Evolutionary conservation across 164 flowering plant species (phyloP).

Genomic region (Protea cynaroides): DNA sequence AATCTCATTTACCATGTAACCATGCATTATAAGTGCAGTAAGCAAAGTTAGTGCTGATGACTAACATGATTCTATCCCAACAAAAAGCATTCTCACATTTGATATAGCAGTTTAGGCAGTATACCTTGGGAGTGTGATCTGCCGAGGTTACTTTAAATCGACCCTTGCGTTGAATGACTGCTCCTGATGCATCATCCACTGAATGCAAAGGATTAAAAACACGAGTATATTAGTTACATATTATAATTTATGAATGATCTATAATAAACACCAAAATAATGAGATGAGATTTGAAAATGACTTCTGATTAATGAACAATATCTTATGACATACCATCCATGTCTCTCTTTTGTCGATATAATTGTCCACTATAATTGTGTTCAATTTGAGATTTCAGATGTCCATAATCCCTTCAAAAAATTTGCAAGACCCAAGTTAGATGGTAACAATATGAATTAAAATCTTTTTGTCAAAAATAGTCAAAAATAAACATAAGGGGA

Average conservation of each 20-base stretch:
- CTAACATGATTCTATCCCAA: too few relatives aligned
- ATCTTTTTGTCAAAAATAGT: slow-evolving; percentile 1
- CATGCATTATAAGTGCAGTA: too few relatives aligned
- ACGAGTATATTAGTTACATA: not conserved
- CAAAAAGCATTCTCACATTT: not conserved
- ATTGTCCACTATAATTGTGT: slow-evolving; percentile 72
- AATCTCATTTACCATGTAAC: too few relatives aligned
- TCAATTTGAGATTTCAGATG: slow-evolving; percentile 51
- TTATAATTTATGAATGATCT: not conserved
- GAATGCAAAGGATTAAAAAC: slow-evolving; percentile 11
- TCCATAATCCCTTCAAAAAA: slow-evolving; percentile 47
- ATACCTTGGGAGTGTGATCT: slow-evolving; percentile 68
- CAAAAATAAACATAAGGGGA: too few relatives aligned
- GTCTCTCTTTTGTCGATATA: slow-evolving; percentile 62
- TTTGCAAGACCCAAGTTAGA: slow-evolving; percentile 3
- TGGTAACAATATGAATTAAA: not conserved
- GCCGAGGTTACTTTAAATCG: slow-evolving; percentile 88
- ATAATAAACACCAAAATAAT: not conserved
- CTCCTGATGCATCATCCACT: slow-evolving; percentile 67
- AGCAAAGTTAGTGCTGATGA: too few relatives aligned
- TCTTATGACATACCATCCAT: slow-evolving; percentile 36
- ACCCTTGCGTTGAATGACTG: slow-evolving; percentile 72
- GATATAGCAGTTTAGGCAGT: not conserved
- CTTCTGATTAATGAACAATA: not conserved
- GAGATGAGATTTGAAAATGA: too few relatives aligned